Evolutionary conservation across 139 green algal genomes (phyloP).

Genomic region (Astrephomene gubernaculifera): DNA sequence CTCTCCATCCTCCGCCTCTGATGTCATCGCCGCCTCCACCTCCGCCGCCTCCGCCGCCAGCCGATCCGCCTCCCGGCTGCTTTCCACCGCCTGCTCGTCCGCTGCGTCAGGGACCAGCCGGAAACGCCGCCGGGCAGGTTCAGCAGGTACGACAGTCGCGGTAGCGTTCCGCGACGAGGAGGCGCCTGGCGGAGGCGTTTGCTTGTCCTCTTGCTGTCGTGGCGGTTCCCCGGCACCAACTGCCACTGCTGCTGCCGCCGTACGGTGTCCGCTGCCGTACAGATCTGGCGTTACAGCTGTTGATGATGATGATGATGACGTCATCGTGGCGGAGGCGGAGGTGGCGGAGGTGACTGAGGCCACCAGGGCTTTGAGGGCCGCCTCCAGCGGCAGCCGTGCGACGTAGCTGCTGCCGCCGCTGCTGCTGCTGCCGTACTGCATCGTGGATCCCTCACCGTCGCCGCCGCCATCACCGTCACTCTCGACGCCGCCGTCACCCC

Average conservation of each 20-base stretch:
- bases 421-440: neutral
- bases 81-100: slow-evolving; percentile 27
- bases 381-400: slow-evolving; percentile 27
- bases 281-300: too few relatives aligned
- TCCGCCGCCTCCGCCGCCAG: neutral
- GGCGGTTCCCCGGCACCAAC: neutral
- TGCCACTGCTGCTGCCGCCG: too few relatives aligned
- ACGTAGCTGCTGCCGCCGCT: slow-evolving; percentile 25
- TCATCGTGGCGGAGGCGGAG: neutral
- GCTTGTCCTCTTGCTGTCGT: neutral
- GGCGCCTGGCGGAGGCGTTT: neutral
- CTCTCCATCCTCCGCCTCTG: neutral
- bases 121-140: neutral
- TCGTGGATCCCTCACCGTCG: neutral
- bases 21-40: neutral
- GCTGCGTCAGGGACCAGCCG: slow-evolving; percentile 14
- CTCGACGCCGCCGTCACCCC: too few relatives aligned
- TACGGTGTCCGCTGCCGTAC: too few relatives aligned
- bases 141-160: too few relatives aligned
- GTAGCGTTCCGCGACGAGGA: too few relatives aligned
- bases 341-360: neutral
- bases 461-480: neutral
- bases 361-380: slow-evolving; percentile 9
- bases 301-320: too few relatives aligned
- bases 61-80: neutral